Evolutionary conservation across 148 eudicot genomes (phyloP).

Genomic region (Pharnaceum exiguum): DNA sequence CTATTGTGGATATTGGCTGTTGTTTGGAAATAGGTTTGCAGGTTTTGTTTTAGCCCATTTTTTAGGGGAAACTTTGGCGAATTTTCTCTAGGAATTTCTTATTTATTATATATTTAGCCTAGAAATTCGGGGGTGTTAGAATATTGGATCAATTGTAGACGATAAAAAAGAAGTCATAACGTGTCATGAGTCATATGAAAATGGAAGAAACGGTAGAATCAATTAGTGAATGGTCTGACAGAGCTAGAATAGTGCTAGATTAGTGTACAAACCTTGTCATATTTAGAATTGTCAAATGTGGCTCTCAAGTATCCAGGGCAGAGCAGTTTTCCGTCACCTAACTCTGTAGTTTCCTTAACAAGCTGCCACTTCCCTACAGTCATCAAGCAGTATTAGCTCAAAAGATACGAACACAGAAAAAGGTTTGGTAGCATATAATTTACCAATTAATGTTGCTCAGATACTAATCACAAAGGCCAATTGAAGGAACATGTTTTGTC

Average conservation of each 20-base stretch:
- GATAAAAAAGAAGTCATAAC: neutral
- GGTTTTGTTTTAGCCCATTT: too few relatives aligned
- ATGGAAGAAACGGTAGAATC: too few relatives aligned
- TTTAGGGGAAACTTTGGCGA: too few relatives aligned
- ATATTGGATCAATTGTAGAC: slow-evolving; percentile 68
- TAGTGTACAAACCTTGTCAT: slow-evolving; percentile 61
- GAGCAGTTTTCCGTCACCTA: slow-evolving; percentile 88
- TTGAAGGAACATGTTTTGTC: too few relatives aligned
- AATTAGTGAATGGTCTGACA: too few relatives aligned
- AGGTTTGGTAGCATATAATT: too few relatives aligned
- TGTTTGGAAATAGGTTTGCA: too few relatives aligned
- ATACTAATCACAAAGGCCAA: neutral
- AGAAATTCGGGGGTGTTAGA: too few relatives aligned
- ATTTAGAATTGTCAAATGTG: slow-evolving; percentile 82
- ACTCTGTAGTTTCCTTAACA: slow-evolving; percentile 90
- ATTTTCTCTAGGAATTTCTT: too few relatives aligned
- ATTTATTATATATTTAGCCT: too few relatives aligned
- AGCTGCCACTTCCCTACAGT: slow-evolving; percentile 87
- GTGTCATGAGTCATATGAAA: neutral
- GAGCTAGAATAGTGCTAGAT: too few relatives aligned
- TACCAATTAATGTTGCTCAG: neutral
- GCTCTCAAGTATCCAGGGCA: slow-evolving; percentile 98
- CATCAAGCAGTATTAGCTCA: neutral
- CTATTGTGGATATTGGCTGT: too few relatives aligned
- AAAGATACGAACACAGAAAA: neutral